These are phyloP conservation scores for Corrigiola litoralis DNA, from an alignment of 179 eudicot species.

Conservation along the genomic window DNA sequence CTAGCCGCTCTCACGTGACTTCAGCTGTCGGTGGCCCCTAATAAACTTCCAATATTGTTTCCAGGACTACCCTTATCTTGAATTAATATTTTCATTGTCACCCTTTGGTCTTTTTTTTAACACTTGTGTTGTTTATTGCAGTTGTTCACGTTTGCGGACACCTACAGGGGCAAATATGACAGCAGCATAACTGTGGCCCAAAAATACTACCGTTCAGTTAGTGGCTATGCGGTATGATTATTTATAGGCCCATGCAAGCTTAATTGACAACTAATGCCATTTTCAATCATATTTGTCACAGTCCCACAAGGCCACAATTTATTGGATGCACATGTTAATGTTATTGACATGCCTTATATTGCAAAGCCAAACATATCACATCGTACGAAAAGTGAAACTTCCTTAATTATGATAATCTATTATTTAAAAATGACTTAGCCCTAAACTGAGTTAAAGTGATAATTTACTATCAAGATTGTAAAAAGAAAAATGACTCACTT, in stretches of 20 bases:
- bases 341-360: neutral
- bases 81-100: neutral
- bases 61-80: neutral
- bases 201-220: constrained; percentile 90
- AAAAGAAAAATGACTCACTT: too few relatives aligned
- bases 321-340: neutral
- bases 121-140: constrained; percentile 28
- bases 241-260: neutral
- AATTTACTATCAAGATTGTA: too few relatives aligned
- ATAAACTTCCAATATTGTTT: neutral
- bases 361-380: neutral
- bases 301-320: neutral
- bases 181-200: constrained; percentile 82
- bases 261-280: neutral
- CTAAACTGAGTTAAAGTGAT: too few relatives aligned
- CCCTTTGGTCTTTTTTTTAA: neutral
- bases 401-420: too few relatives aligned
- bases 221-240: constrained; percentile 82
- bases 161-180: constrained; percentile 98
- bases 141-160: constrained; percentile 90
- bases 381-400: neutral
- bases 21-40: constrained; percentile 36
- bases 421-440: too few relatives aligned
- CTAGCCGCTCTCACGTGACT: constrained; percentile 41
- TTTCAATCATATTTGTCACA: neutral